Base-by-base conservation (phyloP, 2,329 filamentous ascomycete species). In the Exutisphaerella laricina region DNA sequence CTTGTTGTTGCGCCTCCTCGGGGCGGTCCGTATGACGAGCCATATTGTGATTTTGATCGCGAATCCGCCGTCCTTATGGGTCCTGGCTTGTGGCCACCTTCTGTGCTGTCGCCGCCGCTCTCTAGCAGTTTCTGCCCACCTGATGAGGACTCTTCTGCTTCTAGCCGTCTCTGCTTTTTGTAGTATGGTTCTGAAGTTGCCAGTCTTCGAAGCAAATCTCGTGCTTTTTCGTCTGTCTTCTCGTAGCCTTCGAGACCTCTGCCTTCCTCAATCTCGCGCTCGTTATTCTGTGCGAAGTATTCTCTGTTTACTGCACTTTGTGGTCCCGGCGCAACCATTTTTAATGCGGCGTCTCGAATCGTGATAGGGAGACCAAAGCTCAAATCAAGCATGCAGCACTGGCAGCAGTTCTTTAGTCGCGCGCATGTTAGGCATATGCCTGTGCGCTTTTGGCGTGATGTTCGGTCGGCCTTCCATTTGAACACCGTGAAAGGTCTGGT, bases 351-450 rank as follows among this genome's bases (percentile, higher is more conserved):
- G 72, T 98, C 92, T 61, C 92, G 82, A 45, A 98, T 86, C 10
- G 89, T 85, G 60, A 98, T 94, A 8, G 92, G 92, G 20, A 98
- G 74, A 17, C 92, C 94, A 61, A 97, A 98, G 9, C 87, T 90
- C 47, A 98, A 71, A 74, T 98, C 92, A 40, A 98, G 82, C 88
- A 97, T 97, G 72, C 92, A 98, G 69, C 84, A 90, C 71, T 98
- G 92, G 62, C 92, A 98, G 72, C 92, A 97, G 71, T 98, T 98
- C 70, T 98, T 98, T 54, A 97, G 76, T 32, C 92, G 85, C 16
- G 92, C 90, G 72, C 92, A 98, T 29, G 92, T 98, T 17, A 98
- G 75, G 66, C 92, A 98, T 59, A 97, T 94, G 58, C 87, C 94
- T 41, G 90, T 97, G 54, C 86, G 83, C 69, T 94, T 95, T 66